Base-by-base conservation (phyloP, 352 stramenopile species). In the Globisporangium acanthophoron region DNA sequence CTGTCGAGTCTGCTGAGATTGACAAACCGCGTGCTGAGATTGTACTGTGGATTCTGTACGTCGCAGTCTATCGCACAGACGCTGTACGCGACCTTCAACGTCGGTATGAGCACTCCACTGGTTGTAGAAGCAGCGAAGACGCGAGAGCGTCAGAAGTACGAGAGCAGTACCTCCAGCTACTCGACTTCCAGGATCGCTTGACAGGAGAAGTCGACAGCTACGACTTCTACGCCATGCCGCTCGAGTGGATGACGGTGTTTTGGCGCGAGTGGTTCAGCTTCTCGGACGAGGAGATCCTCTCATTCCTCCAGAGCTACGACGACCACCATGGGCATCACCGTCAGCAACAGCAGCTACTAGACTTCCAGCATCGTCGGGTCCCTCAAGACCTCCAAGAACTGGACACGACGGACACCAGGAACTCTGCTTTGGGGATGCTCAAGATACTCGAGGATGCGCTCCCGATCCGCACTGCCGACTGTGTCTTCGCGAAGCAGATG, bases 201-300 rank as follows among this genome's bases (percentile, higher is more conserved):
- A 74, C 74, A 33, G 64, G 66, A 54, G 60, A 71, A 9, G 63
- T 87, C 24, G 51, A 51, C 1, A 68, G 69, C n/a, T 56, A 76
- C 9, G 73, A 84, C 18, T 75, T 83, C 15, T 78, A 76, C 47
- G 45, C 59, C 1, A 60, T 80, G 41, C 79, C 79, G n/a, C 48
- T 80, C n/a, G 59, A 78, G 31, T 90, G 75, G 73, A 87, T 78
- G 62, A 63, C 61, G 16, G 29, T 68, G 1, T 46, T 88, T 13
- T 88, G 75, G 79, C 72, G 75, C 35, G 49, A 71, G 9, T 89
- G 77, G 64, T 60, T 89, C 9, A 65, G 63, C 1, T 65, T 90
- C 52, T 61, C 68, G 0, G 59, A 73, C 4, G 67, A 74, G 24
- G 69, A 85, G 24, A 62, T 87, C 15, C 33, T 55, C 2, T 59